These are phyloP conservation scores for Nothophoma quercina DNA, from an alignment of 2,329 filamentous ascomycete species.

Conservation along the genomic window DNA sequence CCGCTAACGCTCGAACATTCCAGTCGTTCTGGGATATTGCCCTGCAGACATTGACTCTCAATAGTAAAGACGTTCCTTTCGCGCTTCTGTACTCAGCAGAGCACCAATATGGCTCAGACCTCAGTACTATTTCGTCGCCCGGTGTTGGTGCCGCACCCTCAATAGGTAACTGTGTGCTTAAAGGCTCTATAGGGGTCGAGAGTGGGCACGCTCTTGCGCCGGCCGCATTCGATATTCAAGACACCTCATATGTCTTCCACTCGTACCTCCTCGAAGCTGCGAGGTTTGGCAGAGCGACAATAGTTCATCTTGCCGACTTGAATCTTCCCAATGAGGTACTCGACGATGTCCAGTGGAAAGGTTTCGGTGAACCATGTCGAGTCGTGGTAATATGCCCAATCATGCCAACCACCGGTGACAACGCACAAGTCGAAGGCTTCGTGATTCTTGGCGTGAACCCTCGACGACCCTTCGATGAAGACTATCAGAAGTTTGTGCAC, in stretches of 20 bases:
- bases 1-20: constrained; percentile 71
- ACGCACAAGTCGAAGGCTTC: constrained; percentile 47
- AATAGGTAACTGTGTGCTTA: constrained; percentile 30
- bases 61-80: constrained; percentile 60
- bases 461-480: constrained; percentile 47
- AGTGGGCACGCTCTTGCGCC: constrained; percentile 38
- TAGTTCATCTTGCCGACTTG: constrained; percentile 41
- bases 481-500: constrained; percentile 50
- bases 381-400: constrained; percentile 48
- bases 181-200: constrained; percentile 35
- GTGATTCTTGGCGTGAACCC: constrained; percentile 52
- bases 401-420: constrained; percentile 41
- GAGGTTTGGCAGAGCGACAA: constrained; percentile 35
- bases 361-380: constrained; percentile 47
- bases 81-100: constrained; percentile 37
- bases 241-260: constrained; percentile 29
- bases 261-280: constrained; percentile 37
- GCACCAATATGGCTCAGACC: constrained; percentile 18
- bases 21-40: constrained; percentile 75
- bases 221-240: constrained; percentile 29
- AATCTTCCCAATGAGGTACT: constrained; percentile 36
- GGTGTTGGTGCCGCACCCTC: constrained; percentile 5
- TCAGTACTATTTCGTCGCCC: constrained; percentile 26
- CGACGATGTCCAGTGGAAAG: constrained; percentile 40
- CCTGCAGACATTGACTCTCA: constrained; percentile 70